These are phyloP conservation scores for Beauveria sp. DNA, from an alignment of 2,329 filamentous ascomycete genomes.

Conservation along the genomic window DNA sequence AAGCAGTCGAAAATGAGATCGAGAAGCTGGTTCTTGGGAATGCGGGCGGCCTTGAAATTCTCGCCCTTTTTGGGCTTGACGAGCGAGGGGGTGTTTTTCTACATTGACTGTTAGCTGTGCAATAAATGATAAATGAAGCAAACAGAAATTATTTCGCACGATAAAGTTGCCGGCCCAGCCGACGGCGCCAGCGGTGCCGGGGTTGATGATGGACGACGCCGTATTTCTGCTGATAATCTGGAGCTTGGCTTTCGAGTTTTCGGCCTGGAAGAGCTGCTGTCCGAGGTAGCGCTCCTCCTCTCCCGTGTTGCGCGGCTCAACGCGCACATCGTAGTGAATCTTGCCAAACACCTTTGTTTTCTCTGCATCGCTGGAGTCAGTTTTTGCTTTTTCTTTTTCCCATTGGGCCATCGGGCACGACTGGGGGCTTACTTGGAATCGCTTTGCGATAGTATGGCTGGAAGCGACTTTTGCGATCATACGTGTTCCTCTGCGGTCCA, in stretches of 20 bases:
- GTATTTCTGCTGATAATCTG: constrained; percentile 42
- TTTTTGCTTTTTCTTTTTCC: neutral
- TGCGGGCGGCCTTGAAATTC: constrained; percentile 76
- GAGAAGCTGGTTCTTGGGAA: constrained; percentile 79
- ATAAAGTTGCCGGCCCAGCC: constrained; percentile 43
- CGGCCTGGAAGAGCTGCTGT: constrained; percentile 45
- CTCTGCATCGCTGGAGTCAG: constrained; percentile 43
- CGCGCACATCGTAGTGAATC: constrained; percentile 68
- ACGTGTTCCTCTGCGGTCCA: constrained; percentile 37
- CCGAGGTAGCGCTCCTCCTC: constrained; percentile 59
- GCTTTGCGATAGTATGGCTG: constrained; percentile 61
- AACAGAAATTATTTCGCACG: constrained; percentile 34
- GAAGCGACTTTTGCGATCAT: constrained; percentile 35
- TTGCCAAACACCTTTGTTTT: constrained; percentile 69
- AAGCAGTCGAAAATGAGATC: constrained; percentile 81
- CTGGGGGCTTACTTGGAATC: constrained; percentile 57
- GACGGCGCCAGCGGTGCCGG: constrained; percentile 34
- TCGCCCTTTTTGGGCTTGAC: constrained; percentile 57
- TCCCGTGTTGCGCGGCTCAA: constrained; percentile 62
- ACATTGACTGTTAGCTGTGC: neutral
- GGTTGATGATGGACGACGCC: constrained; percentile 48
- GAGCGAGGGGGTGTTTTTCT: constrained; percentile 46
- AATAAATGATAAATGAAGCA: neutral
- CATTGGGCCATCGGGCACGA: neutral
- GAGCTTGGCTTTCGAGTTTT: constrained; percentile 41